Evolutionary conservation across 345 rosid genomes (phyloP), one percentile per base, ranked within the genome.

Genomic region (Salix dunnii): DNA sequence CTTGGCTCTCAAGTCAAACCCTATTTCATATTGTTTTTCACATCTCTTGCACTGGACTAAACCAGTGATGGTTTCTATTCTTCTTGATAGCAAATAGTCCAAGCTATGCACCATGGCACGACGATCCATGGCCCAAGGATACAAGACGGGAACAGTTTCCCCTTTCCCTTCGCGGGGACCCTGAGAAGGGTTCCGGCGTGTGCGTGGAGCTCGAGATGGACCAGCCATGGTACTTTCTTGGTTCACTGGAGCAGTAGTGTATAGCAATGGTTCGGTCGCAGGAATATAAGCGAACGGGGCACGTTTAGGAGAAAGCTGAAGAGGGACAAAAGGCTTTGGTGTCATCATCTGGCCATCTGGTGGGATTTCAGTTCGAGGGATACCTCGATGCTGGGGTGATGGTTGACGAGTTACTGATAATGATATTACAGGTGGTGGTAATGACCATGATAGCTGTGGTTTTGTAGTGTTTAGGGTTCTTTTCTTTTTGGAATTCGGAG

Each of bases 41-140:
- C 98, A 93, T 51, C 81, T 68, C 85, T 86, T 90, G 85, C 99
- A 96, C 25, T 90, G 89, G 21, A 96, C 88, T 2, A 75, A 78
- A 0, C 97, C 93, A 0, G 77, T 78, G 71, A 93, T 83, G 1
- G 51, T 78, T 0, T 40, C 28, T 40, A 92, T 84, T 25, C 79
- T 69, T 7, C 75, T 79, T 3, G 91, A 70, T 20, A 81, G 53
- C 40, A 95, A 82, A 67, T 81, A 46, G 25, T 74, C 80, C 20
- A 91, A 20, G 51, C 74, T 82, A 8, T 86, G 86, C 18, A 93
- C 86, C 14, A 36, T 76, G 70, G 92, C 97, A 13, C 91, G 85
- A 14, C 40, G 38, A 1, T 73, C 79, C 2, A 91, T 89, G 21
- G 97, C 92, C 98, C 98, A 92, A 0, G 91, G 92, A 71, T 40